Base-by-base conservation (phyloP, 163 green algal genomes). In the Chlorella variabilis region DNA sequence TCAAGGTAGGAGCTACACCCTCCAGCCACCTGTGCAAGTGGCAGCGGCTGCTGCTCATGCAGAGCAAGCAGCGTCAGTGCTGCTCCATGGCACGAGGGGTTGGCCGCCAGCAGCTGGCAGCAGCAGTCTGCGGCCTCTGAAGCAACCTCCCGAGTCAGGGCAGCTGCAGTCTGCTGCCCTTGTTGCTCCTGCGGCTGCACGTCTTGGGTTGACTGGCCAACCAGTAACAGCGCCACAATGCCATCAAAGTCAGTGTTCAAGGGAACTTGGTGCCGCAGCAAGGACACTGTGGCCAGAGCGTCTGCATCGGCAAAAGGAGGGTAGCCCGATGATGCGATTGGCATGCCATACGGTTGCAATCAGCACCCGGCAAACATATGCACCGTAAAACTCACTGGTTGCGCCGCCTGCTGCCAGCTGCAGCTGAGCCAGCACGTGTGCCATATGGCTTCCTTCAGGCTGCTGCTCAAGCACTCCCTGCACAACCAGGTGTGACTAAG, bases 1-100 rank as follows among this genome's bases (percentile, higher is more conserved):
- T 78, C 71, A 13, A 78, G 25, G 27, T 78, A 78, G 25, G 9
- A 41, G 71, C 51, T 51, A 38, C 49, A 68, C 23, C 71, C 51
- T 2, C 13, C 56, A 4, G 33, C 36, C 8, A 78, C 51, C 18
- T 68, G 51, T 3, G 25, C 34, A 13, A 38, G 8, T 21, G 71
- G 34, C 51, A 78, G 25, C 2, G 70, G 70, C 17, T 68, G 71
- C 34, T 39, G 71, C 1, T 27, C 36, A n/a, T 78, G 51, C 51
- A 78, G 25, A 4, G 71, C 49, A 59, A 78, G 36, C 51, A 78
- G 71, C 1, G 51, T n/a, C 25, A 38, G 33, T 3, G 51, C 71
- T 48, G 71, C 51, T 2, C 33, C 33, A n/a, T 78, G 51, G 51
- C 49, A 54, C 34, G 23, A 29, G 27, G 71, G 51, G 34, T 78